Evolutionary conservation across 441 rosid genomes (phyloP).

Genomic region (Biscutella auriculata): DNA sequence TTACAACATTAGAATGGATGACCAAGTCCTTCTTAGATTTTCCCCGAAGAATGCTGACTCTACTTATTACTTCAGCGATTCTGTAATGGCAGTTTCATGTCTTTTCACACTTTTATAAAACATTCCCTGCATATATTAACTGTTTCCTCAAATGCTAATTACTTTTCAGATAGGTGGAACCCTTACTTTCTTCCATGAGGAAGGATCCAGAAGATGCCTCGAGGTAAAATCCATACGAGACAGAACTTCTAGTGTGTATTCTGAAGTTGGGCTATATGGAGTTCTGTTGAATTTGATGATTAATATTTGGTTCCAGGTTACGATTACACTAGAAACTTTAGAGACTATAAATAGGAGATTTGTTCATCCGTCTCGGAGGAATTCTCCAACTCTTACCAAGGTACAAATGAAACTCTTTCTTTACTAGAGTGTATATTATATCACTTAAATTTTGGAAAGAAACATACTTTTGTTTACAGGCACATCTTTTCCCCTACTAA

Average conservation of each 20-base stretch:
- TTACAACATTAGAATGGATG: constrained; percentile 90
- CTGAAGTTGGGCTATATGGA: constrained; percentile 14
- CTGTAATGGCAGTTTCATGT: constrained; percentile 33
- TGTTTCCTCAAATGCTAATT: constrained; percentile 9
- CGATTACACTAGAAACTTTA: constrained; percentile 70
- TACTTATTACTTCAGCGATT: constrained; percentile 84
- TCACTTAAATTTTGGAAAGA: too few species aligned
- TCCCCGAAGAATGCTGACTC: constrained; percentile 86
- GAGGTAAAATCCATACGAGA: constrained; percentile 46
- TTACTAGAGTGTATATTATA: too few species aligned
- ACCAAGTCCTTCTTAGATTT: constrained; percentile 74
- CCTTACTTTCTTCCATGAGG: constrained; percentile 82
- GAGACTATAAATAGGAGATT: constrained; percentile 60
- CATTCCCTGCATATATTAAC: background rate
- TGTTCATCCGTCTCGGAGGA: constrained; percentile 81
- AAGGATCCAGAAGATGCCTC: constrained; percentile 76
- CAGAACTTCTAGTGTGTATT: background rate
- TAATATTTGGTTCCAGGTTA: constrained; percentile 36
- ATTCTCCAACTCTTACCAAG: constrained; percentile 76
- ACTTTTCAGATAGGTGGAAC: constrained; percentile 82
- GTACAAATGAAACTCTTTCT: too few species aligned
- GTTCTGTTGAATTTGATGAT: constrained; percentile 10
- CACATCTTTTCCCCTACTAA: background rate
- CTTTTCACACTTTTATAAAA: background rate
- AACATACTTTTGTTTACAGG: too few species aligned